phyloP scores from a whole-genome alignment of 805 yeast genomes.

The Saccharomycopsis malanga region DNA sequence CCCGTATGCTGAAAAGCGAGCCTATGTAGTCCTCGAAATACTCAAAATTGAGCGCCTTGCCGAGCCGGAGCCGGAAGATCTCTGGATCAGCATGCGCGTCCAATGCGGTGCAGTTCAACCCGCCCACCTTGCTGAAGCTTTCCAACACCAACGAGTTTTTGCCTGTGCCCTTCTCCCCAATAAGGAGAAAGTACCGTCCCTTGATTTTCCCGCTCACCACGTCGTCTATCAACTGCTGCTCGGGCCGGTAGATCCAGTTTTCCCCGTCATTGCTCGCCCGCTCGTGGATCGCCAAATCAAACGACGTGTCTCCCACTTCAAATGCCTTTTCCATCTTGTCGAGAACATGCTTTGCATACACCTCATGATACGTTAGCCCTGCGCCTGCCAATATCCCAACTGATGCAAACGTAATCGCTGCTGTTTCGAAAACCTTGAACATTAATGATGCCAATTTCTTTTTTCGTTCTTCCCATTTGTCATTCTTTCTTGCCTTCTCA shows the following conservation, averaged over 20 bases:
- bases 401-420: constrained; percentile 65
- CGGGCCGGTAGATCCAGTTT: constrained; percentile 64
- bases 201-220: constrained; percentile 54
- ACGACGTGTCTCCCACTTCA: constrained; percentile 58
- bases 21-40: constrained; percentile 81
- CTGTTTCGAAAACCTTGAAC: constrained; percentile 53
- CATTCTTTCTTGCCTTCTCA: neutral
- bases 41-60: constrained; percentile 65
- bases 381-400: constrained; percentile 62
- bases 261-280: constrained; percentile 34
- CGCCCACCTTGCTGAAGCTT: constrained; percentile 56
- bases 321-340: constrained; percentile 62
- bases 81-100: constrained; percentile 88
- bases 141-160: constrained; percentile 71
- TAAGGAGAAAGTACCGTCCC: constrained; percentile 64
- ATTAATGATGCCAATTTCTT: constrained; percentile 2
- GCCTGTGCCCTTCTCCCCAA: constrained; percentile 87
- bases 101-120: constrained; percentile 57
- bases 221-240: constrained; percentile 57
- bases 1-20: constrained; percentile 68
- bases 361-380: constrained; percentile 61
- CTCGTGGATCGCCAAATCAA: constrained; percentile 48
- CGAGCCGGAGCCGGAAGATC: constrained; percentile 67
- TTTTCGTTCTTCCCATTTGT: neutral
- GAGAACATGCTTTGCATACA: constrained; percentile 52